A percentile compares a stretch with the other conserved stretches of the same genome.
Evolutionary conservation across 495 filamentous ascomycete genomes (phyloP).

Genomic region (Hypoxylon cercidicola): DNA sequence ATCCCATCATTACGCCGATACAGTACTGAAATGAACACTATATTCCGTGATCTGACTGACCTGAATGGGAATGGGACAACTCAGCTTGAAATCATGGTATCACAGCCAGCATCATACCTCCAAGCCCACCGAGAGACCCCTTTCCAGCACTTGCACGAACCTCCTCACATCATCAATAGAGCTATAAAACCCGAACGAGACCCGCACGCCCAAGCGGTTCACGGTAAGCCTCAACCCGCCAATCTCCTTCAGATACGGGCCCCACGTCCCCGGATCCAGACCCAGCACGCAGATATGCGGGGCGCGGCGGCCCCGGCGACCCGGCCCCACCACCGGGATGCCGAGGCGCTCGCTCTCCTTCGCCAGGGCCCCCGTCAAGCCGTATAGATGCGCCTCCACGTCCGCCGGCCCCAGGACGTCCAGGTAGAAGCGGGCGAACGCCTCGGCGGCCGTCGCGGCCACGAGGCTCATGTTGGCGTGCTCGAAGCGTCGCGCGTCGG

Average conservation of each 20-base stretch:
- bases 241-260: constrained; percentile 4
- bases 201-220: constrained; percentile 34
- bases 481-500: constrained; percentile 36
- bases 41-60: too few relatives aligned
- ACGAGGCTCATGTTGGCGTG: constrained; percentile 39
- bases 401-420: constrained; percentile 30
- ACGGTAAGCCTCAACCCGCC: constrained; percentile 21
- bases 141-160: constrained; percentile 21
- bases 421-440: constrained; percentile 33
- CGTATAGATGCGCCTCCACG: constrained; percentile 35
- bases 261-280: constrained; percentile 26
- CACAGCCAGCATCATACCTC: background rate
- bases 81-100: too few relatives aligned
- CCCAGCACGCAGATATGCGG: constrained; percentile 40
- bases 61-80: too few relatives aligned
- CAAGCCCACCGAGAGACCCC: constrained; percentile 18
- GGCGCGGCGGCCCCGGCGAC: constrained; percentile 14
- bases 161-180: constrained; percentile 33
- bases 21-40: too few relatives aligned
- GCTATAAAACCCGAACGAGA: constrained; percentile 43
- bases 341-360: constrained; percentile 27
- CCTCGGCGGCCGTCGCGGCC: constrained; percentile 28
- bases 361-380: constrained; percentile 17
- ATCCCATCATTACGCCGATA: too few relatives aligned
- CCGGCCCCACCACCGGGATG: constrained; percentile 22